Conservation (phyloP, 805 yeast genomes). For the Kluyveromyces siamensis region DNA sequence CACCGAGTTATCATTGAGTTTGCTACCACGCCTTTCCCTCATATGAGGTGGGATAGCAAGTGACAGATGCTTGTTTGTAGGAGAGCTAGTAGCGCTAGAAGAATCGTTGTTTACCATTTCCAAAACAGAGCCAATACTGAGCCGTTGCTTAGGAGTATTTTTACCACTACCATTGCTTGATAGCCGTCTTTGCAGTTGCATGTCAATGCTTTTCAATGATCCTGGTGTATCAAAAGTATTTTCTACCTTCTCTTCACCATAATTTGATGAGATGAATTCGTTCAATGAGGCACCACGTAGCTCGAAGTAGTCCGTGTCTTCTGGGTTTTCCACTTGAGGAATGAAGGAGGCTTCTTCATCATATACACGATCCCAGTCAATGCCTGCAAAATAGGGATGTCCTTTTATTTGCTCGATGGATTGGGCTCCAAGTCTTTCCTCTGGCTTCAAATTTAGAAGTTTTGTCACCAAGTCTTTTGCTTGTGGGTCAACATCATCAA, state of each 20-base stretch:
- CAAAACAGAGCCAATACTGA: conserved; percentile 22
- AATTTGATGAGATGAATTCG: conserved; percentile 19
- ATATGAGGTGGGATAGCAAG: conserved; percentile 45
- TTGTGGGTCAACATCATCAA: conserved; percentile 45
- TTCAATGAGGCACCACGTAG: conserved; percentile 74
- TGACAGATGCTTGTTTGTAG: conserved; percentile 33
- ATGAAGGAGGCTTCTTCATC: conserved; percentile 72
- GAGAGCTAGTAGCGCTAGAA: conserved; percentile 27
- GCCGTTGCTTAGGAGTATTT: conserved; percentile 17
- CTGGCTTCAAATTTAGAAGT: conserved; percentile 56
- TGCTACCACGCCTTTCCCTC: conserved; percentile 65
- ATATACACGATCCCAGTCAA: conserved; percentile 69
- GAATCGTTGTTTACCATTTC: conserved; percentile 19
- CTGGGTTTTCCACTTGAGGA: conserved; percentile 72
- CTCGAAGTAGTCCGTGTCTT: conserved; percentile 87
- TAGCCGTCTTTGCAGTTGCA: conserved; percentile 1
- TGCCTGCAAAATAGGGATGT: conserved; percentile 68
- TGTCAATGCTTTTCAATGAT: neutral
- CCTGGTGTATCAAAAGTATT: neutral
- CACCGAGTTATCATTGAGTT: conserved; percentile 56
- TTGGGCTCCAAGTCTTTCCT: conserved; percentile 60
- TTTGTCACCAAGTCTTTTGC: conserved; percentile 68
- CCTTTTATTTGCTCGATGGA: conserved; percentile 72
- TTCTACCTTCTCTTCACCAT: conserved; percentile 1
- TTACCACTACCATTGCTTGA: conserved; percentile 8